Evolutionary conservation across 1,284 basidiomycete species (phyloP), one percentile per base, ranked within the genome.

Genomic region (Sanguinoderma infundibulare): DNA sequence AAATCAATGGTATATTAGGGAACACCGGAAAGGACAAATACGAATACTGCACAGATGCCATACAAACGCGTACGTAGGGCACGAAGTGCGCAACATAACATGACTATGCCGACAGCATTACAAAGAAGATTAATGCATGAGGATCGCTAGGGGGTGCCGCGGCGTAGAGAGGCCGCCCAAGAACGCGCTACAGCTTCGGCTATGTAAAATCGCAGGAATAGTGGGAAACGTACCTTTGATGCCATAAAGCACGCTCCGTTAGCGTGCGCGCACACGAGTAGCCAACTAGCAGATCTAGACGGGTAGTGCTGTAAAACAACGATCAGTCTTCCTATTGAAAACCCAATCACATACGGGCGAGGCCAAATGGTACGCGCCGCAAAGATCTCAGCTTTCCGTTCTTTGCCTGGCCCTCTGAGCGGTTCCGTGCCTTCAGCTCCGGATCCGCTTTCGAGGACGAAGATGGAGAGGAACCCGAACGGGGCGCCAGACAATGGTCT

Each of bases 341-440:
- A 14, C 3, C 17, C 14, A 17, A 32, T 32, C 17, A 32, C n/a
- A n/a, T n/a, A n/a, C 30, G 12, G 26, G 5, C 15, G n/a, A 20
- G 2, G 32, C n/a, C 38, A 10, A 22, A 26, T 20, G 9, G 15
- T 17, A 28, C 15, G 26, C 24, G 44, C 44, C 17, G 22, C 44
- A 17, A 24, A 22, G 10, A 40, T 53, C 53, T 78, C 77, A 78
- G 78, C 76, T 80, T 78, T 78, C 77, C 78, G 77, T 78, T 78
- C 77, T 80, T 61, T 76, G 73, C 67, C 74, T 62, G 68, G 58
- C 65, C 57, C 66, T 46, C 42, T 59, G 63, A 61, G 66, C 71
- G 72, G 77, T 78, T 78, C 72, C 78, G 57, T 78, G 55, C 67
- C 69, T 47, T 57, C 55, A 22, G 57, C 49, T 24, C 32, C n/a